Percentiles rank a stretch among this genome's conserved stretches.
phyloP scores from a whole-genome alignment of 1,139 yeast species.

The Sugiyamaella neomexicana region DNA sequence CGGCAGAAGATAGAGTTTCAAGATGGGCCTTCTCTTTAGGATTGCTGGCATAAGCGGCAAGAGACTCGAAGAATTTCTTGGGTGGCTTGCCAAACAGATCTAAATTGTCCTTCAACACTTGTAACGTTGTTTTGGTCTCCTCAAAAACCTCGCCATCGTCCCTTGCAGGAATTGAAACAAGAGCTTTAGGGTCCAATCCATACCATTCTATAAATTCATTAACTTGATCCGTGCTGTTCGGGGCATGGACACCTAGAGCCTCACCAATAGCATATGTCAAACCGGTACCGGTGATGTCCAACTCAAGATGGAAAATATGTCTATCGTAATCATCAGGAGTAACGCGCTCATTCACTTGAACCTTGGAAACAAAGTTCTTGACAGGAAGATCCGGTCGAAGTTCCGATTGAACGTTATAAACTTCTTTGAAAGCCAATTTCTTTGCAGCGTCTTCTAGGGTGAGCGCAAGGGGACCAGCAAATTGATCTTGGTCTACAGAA shows the following conservation, averaged over 20 bases:
- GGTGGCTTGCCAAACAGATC: constrained; percentile 96
- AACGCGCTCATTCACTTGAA: constrained; percentile 86
- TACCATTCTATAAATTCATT: constrained; percentile 68
- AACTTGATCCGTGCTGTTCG: constrained; percentile 68
- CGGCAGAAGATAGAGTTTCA: constrained; percentile 65
- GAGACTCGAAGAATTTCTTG: constrained; percentile 85
- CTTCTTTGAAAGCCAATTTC: constrained; percentile 77
- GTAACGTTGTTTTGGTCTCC: constrained; percentile 81
- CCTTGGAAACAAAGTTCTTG: constrained; percentile 82
- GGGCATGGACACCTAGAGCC: constrained; percentile 93
- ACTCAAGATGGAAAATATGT: constrained; percentile 95
- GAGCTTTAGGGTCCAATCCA: constrained; percentile 65
- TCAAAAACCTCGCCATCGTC: constrained; percentile 54
- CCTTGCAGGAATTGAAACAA: constrained; percentile 70
- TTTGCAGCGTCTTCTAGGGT: constrained; percentile 61
- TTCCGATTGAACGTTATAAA: constrained; percentile 54
- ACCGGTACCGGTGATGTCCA: constrained; percentile 88
- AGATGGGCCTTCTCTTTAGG: constrained; percentile 64
- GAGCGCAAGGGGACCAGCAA: constrained; percentile 49
- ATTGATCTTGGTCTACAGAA: constrained; percentile 16
- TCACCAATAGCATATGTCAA: constrained; percentile 92
- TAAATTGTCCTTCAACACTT: constrained; percentile 72
- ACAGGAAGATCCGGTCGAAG: constrained; percentile 92
- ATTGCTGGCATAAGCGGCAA: constrained; percentile 72
- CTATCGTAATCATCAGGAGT: constrained; percentile 92